Conservation (phyloP, 192 early-diverging fungal species). For the Funneliformis mosseae region DNA sequence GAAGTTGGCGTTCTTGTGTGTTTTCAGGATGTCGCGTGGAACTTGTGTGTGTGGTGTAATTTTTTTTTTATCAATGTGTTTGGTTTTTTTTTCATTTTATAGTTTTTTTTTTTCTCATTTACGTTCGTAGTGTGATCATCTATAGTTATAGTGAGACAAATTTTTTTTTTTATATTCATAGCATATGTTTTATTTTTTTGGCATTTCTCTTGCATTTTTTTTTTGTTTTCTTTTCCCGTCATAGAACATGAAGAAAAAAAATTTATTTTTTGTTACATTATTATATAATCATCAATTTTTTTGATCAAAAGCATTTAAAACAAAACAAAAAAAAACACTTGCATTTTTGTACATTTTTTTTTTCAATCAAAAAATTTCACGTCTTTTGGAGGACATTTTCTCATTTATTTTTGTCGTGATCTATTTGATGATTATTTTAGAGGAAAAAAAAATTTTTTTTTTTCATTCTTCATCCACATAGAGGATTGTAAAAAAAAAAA, state of each 20-base stretch:
- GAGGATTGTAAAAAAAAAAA: neutral
- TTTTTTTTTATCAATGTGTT: neutral
- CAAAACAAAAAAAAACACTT: neutral
- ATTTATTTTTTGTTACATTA: neutral
- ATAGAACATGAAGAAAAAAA: neutral
- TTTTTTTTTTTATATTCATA: neutral
- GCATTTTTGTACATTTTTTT: neutral
- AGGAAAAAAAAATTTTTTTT: neutral
- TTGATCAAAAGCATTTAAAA: neutral
- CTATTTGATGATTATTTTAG: neutral
- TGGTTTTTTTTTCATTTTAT: neutral
- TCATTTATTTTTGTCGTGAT: neutral
- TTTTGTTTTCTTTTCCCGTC: neutral
- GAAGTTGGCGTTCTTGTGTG: neutral
- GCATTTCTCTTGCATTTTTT: neutral
- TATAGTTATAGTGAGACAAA: neutral
- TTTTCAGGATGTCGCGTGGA: neutral
- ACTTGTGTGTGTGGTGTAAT: neutral
- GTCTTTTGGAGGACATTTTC: neutral
- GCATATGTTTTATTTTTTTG: neutral
- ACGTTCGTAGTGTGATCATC: neutral
- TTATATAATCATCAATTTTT: neutral
- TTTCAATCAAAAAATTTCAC: neutral
- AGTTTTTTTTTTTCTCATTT: neutral
- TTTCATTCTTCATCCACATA: neutral